These are phyloP conservation scores for Backusella liffmaniae DNA, from an alignment of 192 early-diverging fungal genomes.

Conservation along the genomic window DNA sequence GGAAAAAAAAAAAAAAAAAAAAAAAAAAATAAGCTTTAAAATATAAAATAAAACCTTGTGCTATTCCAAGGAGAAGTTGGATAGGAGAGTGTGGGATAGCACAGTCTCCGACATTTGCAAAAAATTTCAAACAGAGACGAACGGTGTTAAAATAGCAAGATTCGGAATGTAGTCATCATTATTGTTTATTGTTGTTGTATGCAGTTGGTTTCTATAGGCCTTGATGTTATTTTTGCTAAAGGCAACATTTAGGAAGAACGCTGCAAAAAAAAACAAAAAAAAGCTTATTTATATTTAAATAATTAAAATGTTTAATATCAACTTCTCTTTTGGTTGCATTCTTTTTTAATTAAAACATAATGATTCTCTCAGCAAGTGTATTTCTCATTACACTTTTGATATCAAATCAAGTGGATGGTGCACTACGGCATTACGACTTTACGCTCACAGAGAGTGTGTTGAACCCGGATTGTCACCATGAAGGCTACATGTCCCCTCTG, in stretches of 20 bases:
- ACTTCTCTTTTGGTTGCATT: too few species aligned
- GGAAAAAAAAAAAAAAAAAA: neutral
- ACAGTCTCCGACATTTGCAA: neutral
- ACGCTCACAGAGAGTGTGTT: neutral
- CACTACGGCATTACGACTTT: neutral
- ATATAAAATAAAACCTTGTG: slow-evolving; percentile 10
- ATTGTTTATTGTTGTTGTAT: slow-evolving; percentile 1
- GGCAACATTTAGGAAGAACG: neutral
- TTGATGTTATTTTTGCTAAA: neutral
- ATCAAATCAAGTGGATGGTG: neutral
- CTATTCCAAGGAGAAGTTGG: neutral
- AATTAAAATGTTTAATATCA: neutral
- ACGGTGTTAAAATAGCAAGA: neutral
- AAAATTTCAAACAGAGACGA: neutral
- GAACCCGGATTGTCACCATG: slow-evolving; percentile 16
- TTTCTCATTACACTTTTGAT: neutral
- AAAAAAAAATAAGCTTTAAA: neutral
- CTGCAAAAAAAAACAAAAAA: neutral
- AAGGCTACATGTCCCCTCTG: neutral
- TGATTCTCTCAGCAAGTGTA: neutral
- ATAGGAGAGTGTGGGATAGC: neutral
- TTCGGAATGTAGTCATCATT: neutral
- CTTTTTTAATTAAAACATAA: neutral
- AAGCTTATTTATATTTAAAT: neutral
- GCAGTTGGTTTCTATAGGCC: neutral